Evolutionary conservation across 768 basidiomycete genomes (phyloP), one percentile per base, ranked within the genome.

Genomic region (Xerocomellus intermedius): DNA sequence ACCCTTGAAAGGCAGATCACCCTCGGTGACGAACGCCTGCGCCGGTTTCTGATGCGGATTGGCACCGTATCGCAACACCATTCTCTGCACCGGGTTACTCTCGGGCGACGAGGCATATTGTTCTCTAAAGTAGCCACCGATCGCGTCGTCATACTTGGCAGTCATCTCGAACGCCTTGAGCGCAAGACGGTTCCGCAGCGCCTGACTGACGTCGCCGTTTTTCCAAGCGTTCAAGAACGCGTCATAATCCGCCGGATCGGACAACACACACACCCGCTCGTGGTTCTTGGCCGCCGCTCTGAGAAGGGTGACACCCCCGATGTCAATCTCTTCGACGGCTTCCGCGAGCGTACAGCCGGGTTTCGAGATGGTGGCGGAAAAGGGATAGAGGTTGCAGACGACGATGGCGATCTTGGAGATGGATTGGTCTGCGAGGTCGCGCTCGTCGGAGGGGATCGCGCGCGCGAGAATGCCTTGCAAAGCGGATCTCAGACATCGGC

Each of bases 11-110:
- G 97, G 97, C 41, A 99, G 79, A 63, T 86, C 83, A 21, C 94
- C 94, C 53, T 87, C 82, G 3, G 87, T 80, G 9, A 98, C 94
- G 65, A 86, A 98, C 0, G 97, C 95, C 71, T 98, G 94, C 0
- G 97, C 96, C 37, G 97, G 97, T 74, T 94, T 97, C 71, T 99
- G 97, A 67, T 99, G 97, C 4, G 97, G 97, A 73, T 99, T 99
- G 5, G 94, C 94, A 38, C 97, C 97, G 70, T 98, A 98, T 48
- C 97, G 82, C 58, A 99, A 75, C 1, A 90, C 77, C 66, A 95
- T 80, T 54, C 92, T 80, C 75, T 98, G 96, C 17, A 93, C 83
- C 4, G 83, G 79, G 2, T 79, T 86, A 10, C 81, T 86, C 56
- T 89, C 91, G n/a, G 86, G 81, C 22, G 88, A 87, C 28, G 89